phyloP scores from a whole-genome alignment of 208 protist species.

The Trichomonas vaginalis region DNA sequence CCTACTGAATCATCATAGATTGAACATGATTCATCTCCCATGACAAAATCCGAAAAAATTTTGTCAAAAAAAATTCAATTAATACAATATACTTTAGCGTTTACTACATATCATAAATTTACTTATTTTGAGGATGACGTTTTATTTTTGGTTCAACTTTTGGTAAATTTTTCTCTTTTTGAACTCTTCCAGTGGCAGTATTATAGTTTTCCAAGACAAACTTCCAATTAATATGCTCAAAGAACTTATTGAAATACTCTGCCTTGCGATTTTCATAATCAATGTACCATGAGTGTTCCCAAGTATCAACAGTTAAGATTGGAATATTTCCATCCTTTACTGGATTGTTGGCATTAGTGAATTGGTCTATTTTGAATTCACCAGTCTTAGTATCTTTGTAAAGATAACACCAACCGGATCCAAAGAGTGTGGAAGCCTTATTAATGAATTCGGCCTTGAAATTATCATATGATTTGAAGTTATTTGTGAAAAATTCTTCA shows the following conservation, averaged over 20 bases:
- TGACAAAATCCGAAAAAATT: too few species aligned
- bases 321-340: background rate
- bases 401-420: background rate
- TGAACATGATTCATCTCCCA: background rate
- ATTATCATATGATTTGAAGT: background rate
- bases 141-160: too few species aligned
- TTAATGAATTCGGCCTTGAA: background rate
- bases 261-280: slow-evolving; percentile 10
- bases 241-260: background rate
- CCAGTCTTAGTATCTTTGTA: background rate
- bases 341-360: background rate
- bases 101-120: too few species aligned
- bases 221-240: background rate
- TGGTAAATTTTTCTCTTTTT: too few species aligned
- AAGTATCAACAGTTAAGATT: background rate
- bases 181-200: too few species aligned
- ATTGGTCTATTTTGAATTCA: background rate
- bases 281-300: slow-evolving; percentile 11
- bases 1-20: background rate
- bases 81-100: too few species aligned
- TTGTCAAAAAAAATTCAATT: too few species aligned
- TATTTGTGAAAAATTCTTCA: background rate
- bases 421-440: background rate
- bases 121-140: too few species aligned
- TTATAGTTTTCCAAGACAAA: background rate